phyloP scores from a whole-genome alignment of 2,329 filamentous ascomycete genomes.

The Paecilomyces sp. region DNA sequence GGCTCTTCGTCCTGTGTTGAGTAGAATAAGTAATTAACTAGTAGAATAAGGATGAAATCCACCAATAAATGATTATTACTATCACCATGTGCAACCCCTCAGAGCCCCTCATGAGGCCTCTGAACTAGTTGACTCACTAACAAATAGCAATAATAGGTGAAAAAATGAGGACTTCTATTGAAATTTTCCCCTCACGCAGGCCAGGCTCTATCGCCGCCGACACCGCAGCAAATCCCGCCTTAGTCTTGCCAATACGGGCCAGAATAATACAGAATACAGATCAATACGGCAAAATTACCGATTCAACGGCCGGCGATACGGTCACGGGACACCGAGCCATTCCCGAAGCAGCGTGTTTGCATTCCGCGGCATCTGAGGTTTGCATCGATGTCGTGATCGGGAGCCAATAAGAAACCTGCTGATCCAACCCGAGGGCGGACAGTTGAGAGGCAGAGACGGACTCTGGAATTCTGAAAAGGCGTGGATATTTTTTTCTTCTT shows the following conservation, averaged over 20 bases:
- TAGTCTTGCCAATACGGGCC: background rate
- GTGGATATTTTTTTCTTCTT: conserved; percentile 14
- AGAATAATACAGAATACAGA: background rate
- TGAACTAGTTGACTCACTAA: background rate
- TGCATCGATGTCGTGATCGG: conserved; percentile 41
- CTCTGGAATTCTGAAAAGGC: conserved; percentile 11
- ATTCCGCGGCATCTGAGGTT: conserved; percentile 12
- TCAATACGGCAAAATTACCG: background rate
- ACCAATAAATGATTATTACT: too few relatives aligned
- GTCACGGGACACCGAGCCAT: background rate
- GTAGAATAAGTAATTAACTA: too few relatives aligned
- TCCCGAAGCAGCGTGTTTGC: conserved; percentile 23
- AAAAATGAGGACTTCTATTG: background rate
- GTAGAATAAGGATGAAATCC: too few relatives aligned
- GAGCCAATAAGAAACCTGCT: conserved; percentile 29
- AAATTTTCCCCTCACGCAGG: background rate
- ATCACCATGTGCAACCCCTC: background rate
- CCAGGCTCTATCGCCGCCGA: background rate
- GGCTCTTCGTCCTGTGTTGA: too few relatives aligned
- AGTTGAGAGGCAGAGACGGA: conserved; percentile 19
- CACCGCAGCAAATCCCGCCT: background rate
- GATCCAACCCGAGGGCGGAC: conserved; percentile 26
- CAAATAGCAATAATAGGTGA: background rate
- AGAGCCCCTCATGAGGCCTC: background rate
- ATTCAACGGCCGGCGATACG: background rate